These are phyloP conservation scores for Lodderomyces margitis DNA, from an alignment of 1,139 yeast species.

Conservation along the genomic window DNA sequence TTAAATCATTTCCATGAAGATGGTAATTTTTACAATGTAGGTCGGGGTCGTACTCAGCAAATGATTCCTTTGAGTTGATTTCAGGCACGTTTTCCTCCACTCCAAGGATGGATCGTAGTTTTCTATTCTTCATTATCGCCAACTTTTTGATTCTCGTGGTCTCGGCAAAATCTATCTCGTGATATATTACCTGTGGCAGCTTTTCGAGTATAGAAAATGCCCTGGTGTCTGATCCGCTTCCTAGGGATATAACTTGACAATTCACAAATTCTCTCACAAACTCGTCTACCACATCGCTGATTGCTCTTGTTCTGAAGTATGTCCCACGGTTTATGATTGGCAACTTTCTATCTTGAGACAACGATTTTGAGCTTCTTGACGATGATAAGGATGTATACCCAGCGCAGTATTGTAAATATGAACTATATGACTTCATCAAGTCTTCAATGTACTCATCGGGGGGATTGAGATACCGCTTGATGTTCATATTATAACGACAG, in stretches of 20 bases:
- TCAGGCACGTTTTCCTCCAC: conserved; percentile 13
- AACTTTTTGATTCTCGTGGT: conserved; percentile 60
- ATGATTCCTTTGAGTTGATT: conserved; percentile 23
- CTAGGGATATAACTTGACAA: conserved; percentile 75
- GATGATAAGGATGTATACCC: conserved; percentile 44
- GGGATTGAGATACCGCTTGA: conserved; percentile 49
- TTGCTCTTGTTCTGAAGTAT: conserved; percentile 65
- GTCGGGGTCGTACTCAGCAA: conserved; percentile 23
- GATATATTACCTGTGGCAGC: conserved; percentile 36
- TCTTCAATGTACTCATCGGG: conserved; percentile 48
- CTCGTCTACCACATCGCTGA: conserved; percentile 52
- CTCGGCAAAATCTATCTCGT: conserved; percentile 76
- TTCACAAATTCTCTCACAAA: conserved; percentile 39
- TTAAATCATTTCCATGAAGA: conserved; percentile 55
- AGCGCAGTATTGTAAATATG: conserved; percentile 34
- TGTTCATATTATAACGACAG: conserved; percentile 62
- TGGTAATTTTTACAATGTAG: conserved; percentile 50
- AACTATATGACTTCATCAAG: conserved; percentile 41
- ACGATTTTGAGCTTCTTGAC: conserved; percentile 38
- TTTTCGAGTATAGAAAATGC: conserved; percentile 48
- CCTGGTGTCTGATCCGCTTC: conserved; percentile 97
- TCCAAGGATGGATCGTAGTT: conserved; percentile 22
- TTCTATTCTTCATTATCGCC: conserved; percentile 39
- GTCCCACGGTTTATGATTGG: conserved; percentile 88
- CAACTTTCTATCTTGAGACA: conserved; percentile 49